Conservation (phyloP, 345 rosid species). For the Anacardium occidentale region DNA sequence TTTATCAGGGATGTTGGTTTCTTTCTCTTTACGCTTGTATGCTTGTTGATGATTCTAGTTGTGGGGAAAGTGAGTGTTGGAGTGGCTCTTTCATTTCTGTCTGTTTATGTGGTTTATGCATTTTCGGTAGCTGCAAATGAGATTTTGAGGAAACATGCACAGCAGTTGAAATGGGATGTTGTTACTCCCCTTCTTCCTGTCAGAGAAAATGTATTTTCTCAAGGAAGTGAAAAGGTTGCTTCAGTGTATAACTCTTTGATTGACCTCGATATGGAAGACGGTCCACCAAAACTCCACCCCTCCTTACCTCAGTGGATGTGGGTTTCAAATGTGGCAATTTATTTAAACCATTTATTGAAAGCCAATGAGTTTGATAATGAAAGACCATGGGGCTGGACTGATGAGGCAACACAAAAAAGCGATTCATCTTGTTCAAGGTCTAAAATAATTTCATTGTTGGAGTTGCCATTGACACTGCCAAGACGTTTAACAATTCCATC, state of each 20-base stretch:
- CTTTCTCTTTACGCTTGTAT: constrained; percentile 59
- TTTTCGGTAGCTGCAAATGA: constrained; percentile 76
- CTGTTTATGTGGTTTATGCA: constrained; percentile 67
- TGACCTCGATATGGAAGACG: constrained; percentile 45
- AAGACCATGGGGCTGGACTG: constrained; percentile 56
- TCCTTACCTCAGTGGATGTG: constrained; percentile 80
- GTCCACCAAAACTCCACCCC: constrained; percentile 50
- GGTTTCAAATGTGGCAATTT: constrained; percentile 71
- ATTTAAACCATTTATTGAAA: constrained; percentile 48
- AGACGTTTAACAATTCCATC: constrained; percentile 77
- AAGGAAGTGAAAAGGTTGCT: constrained; percentile 39
- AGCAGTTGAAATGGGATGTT: constrained; percentile 42
- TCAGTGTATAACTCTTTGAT: constrained; percentile 46
- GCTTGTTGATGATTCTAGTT: constrained; percentile 53
- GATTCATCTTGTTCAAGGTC: constrained; percentile 32
- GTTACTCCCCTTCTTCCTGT: constrained; percentile 54
- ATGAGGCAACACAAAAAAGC: constrained; percentile 31
- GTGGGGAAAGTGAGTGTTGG: constrained; percentile 65
- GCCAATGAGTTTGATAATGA: constrained; percentile 32
- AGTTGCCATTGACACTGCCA: constrained; percentile 65
- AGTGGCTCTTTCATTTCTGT: constrained; percentile 62
- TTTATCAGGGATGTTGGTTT: constrained; percentile 79
- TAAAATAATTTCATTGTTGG: constrained; percentile 48
- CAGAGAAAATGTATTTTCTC: constrained; percentile 44
- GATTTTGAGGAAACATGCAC: constrained; percentile 66